Conservation (phyloP, 2,329 filamentous ascomycete species). For the Orbilia javanica region DNA sequence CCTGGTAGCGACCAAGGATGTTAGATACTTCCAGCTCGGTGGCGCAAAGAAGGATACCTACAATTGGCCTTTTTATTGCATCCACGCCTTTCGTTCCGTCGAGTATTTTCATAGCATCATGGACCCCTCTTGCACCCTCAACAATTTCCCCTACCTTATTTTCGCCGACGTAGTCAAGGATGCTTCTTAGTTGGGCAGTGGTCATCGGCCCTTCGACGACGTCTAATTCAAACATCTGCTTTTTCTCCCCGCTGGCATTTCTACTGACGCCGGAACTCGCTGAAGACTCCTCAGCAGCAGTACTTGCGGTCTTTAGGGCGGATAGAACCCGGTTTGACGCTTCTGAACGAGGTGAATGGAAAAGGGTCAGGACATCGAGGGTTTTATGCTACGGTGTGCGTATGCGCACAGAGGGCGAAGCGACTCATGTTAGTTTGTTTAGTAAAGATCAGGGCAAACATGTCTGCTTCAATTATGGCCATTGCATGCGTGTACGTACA, state of each 20-base stretch:
- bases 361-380: constrained; percentile 93
- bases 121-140: constrained; percentile 77
- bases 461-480: no score
- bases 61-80: constrained; percentile 73
- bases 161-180: constrained; percentile 82
- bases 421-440: constrained; percentile 9
- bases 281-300: constrained; percentile 75
- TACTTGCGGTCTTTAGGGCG: constrained; percentile 83
- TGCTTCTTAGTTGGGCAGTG: constrained; percentile 82
- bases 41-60: constrained; percentile 1
- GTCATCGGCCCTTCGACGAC: constrained; percentile 80
- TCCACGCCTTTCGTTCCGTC: constrained; percentile 70
- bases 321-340: constrained; percentile 80
- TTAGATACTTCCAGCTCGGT: constrained; percentile 69
- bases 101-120: constrained; percentile 83
- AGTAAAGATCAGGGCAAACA: no score
- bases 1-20: constrained; percentile 61
- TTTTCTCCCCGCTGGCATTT: constrained; percentile 65
- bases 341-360: constrained; percentile 83
- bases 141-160: constrained; percentile 75
- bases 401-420: background rate
- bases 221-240: constrained; percentile 81
- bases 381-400: constrained; percentile 74
- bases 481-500: constrained; percentile 14
- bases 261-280: constrained; percentile 70